phyloP scores from a whole-genome alignment of 768 basidiomycete species.

The Pulveroboletus sp. region DNA sequence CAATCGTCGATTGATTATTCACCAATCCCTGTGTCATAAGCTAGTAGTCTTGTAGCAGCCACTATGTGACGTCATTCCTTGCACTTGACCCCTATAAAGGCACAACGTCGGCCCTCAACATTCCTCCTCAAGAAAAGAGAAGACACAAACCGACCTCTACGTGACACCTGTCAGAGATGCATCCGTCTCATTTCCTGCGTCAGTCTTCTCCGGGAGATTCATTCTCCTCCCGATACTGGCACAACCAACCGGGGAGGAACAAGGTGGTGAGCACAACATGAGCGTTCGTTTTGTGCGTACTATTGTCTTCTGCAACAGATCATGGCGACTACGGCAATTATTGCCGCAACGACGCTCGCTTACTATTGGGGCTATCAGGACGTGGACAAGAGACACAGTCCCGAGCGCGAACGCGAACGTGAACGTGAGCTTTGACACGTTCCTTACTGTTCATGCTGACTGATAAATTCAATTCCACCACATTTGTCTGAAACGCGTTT shows the following conservation, averaged over 20 bases:
- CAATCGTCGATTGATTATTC: no score
- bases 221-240: conserved; percentile 31
- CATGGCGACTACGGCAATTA: conserved; percentile 25
- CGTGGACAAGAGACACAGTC: conserved; percentile 30
- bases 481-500: not conserved
- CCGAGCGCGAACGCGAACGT: conserved; percentile 16
- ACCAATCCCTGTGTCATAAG: no score
- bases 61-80: conserved; percentile 27
- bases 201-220: conserved; percentile 25
- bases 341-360: conserved; percentile 30
- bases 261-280: conserved; percentile 25
- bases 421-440: conserved; percentile 16
- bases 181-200: conserved; percentile 17
- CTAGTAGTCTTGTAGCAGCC: not conserved
- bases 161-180: conserved; percentile 15
- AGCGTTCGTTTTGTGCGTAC: no score
- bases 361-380: conserved; percentile 37
- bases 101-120: conserved; percentile 16
- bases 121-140: not conserved
- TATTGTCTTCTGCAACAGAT: conserved; percentile 16
- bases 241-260: conserved; percentile 31
- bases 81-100: conserved; percentile 20
- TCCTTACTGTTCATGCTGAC: no score
- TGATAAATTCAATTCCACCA: not conserved
- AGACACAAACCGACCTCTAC: not conserved